Conservation (phyloP, 495 filamentous ascomycete species). For the Penicillium nucicola region DNA sequence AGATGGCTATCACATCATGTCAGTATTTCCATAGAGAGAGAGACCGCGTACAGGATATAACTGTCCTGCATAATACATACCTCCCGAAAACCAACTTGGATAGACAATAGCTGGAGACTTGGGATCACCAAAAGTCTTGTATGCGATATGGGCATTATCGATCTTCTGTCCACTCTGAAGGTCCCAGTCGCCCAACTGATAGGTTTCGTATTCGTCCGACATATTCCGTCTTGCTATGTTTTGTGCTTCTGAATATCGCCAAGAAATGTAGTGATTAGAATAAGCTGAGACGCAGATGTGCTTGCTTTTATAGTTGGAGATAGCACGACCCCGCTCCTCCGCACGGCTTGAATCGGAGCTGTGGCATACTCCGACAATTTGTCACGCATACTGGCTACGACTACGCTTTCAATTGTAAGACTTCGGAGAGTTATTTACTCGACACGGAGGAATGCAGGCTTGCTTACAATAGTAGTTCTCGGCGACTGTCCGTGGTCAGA, state of each 20-base stretch:
- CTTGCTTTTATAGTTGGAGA: constrained; percentile 9
- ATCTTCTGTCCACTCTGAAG: constrained; percentile 58
- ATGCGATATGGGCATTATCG: constrained; percentile 58
- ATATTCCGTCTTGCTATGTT: constrained; percentile 24
- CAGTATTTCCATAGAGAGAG: not conserved
- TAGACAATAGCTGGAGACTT: constrained; percentile 65
- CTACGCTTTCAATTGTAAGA: too few relatives aligned
- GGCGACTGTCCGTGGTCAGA: too few relatives aligned
- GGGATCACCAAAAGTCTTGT: constrained; percentile 66
- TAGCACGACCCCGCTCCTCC: constrained; percentile 23
- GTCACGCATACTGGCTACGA: not conserved
- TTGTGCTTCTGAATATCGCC: too few relatives aligned
- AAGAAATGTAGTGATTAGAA: too few relatives aligned
- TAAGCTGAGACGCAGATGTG: not conserved
- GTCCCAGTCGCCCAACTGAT: constrained; percentile 59
- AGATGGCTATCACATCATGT: constrained; percentile 37
- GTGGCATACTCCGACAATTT: not conserved
- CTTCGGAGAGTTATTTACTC: not conserved
- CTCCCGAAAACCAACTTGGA: constrained; percentile 67
- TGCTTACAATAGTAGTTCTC: not conserved
- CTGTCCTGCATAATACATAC: constrained; percentile 24
- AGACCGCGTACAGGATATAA: too few relatives aligned
- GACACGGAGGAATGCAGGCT: constrained; percentile 8
- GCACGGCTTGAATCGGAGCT: constrained; percentile 8
- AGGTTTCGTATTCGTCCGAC: constrained; percentile 46